Conservation (phyloP, 345 rosid genomes). For the Brassica napus region Da-Ae NC_063436.1:2698001-2698500, state of each 20-base stretch:
- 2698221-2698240: too few species aligned
- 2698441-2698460: neutral
- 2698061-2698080: neutral
- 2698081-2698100: neutral
- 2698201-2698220: too few species aligned
- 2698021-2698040: slow-evolving; percentile 45
- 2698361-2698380: too few species aligned
- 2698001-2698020: too few species aligned
- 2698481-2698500: neutral
- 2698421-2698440: too few species aligned
- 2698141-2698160: slow-evolving; percentile 28
- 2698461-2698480: neutral
- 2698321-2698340: too few species aligned
- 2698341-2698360: too few species aligned
- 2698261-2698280: neutral
- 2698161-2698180: neutral
- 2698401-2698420: neutral
- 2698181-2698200: neutral
- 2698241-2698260: neutral
- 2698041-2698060: slow-evolving; percentile 45
- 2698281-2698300: too few species aligned
- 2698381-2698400: neutral
- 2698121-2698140: slow-evolving; percentile 29
- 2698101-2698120: neutral
- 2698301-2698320: too few species aligned